Base-by-base conservation (phyloP, 2,329 filamentous ascomycete species). In the Colletotrichum sp. region DNA sequence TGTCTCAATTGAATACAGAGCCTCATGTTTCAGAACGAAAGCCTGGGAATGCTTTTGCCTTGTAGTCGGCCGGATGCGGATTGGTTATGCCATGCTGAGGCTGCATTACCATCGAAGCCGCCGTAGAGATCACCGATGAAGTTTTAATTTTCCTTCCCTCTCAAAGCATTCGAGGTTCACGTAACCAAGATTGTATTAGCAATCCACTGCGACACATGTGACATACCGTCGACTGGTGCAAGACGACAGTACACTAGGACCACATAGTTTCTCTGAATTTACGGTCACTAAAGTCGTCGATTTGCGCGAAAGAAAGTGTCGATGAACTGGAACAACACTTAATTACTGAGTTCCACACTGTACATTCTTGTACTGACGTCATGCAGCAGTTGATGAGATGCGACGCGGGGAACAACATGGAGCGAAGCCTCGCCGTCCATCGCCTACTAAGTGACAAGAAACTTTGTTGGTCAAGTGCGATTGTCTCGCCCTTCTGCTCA, bases 111-210 rank as follows among this genome's bases (percentile, higher is more conserved):
- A 52, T 13, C 43, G 10, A 52, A 21, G 43, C 12, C 43, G 3
- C n/a, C 18, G n/a, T 7, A 21, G n/a, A 21, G n/a, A 52, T 52
- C 43, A 7, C 39, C 18, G 39, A 13, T 5, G 10, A 16, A 6
- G 21, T 1, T 4, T 9, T 8, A 16, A 39, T 4, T 18, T 43
- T 9, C 9, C 39, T 43, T 43, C 39, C 6, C 39, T 43, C 39
- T 43, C 5, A 12, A 12, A 43, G 18, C 39, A n/a, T n/a, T 1
- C 18, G 18, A 5, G 3, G 3, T 12, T 43, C 39, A n/a, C 2
- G 1, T 43, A 43, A 1, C 39, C 18, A 4, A 0, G 0, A n/a
- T n/a, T n/a, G 5, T 4, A n/a, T n/a, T 12, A 1, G 18, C 18
- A 43, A n/a, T 43, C 1, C 39, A 6, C 9, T 43, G 5, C 18